Evolutionary conservation across 495 filamentous ascomycete genomes (phyloP).

Genomic region (Beverwykella pulmonaria): DNA sequence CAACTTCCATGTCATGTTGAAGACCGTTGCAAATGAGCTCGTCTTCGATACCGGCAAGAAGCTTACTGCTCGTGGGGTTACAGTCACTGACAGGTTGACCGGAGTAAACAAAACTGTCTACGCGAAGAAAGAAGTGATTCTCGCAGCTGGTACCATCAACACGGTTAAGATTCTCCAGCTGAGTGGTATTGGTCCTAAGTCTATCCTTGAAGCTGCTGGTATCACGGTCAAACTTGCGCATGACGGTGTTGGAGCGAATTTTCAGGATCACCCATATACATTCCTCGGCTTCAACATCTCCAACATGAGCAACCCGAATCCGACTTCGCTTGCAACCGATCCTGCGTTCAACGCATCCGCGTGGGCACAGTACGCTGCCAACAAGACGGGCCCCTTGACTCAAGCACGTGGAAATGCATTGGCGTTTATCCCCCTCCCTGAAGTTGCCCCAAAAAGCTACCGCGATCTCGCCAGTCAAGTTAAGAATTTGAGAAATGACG

Average conservation of each 20-base stretch:
- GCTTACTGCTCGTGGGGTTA: constrained; percentile 44
- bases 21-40: constrained; percentile 22
- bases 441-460: constrained; percentile 6
- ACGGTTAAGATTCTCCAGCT: constrained; percentile 61
- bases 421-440: constrained; percentile 13
- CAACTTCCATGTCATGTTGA: constrained; percentile 23
- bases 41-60: constrained; percentile 21
- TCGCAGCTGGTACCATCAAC: constrained; percentile 61
- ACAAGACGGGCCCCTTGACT: constrained; percentile 16
- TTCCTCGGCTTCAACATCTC: constrained; percentile 13
- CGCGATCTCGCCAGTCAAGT: neutral
- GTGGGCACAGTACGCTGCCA: constrained; percentile 12
- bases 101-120: constrained; percentile 40
- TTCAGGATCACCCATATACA: constrained; percentile 26
- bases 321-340: constrained; percentile 5
- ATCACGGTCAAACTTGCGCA: constrained; percentile 54
- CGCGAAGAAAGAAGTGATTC: constrained; percentile 59
- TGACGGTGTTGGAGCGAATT: constrained; percentile 37
- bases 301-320: constrained; percentile 22
- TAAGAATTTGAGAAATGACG: neutral
- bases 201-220: constrained; percentile 47
- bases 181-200: constrained; percentile 56
- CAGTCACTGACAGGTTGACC: constrained; percentile 32
- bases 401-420: constrained; percentile 12
- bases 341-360: constrained; percentile 16